Evolutionary conservation across 192 early-diverging fungal species (phyloP), one percentile per base, ranked within the genome.

Genomic region (Backusella morwellensis): DNA sequence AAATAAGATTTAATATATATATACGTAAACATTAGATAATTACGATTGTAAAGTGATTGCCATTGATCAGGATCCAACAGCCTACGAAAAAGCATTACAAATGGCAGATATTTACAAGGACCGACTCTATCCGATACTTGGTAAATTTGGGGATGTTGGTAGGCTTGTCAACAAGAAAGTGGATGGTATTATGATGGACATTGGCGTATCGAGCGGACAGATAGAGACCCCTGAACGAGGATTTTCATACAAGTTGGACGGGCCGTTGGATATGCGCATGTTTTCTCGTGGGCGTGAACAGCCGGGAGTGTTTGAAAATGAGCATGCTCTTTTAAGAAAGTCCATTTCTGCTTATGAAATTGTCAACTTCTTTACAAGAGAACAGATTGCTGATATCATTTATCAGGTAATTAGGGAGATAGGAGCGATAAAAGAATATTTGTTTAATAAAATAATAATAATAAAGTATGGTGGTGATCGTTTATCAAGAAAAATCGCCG

Each of bases 221-320:
- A 79, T 95, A 36, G 88, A 88, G 72, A 85, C 88, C 1, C 71
- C 86, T 29, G 59, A 75, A 35, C 88, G 94, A 40, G 94, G 94
- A 21, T 95, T 95, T 77, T 92, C 92, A 1, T 90, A 89, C 79
- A 78, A 86, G 21, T 78, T 76, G 7, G 90, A 92, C 47, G 91
- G 90, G 6, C 92, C 92, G 9, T 78, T 95, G 32, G 92, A 93
- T 77, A 93, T 95, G 93, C 86, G 93, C 23, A 93, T 95, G 92
- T 82, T 78, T 34, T 81, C 85, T 11, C 34, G 78, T 3, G 86
- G 86, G 3, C 32, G 67, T n/a, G 35, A 74, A 17, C 56, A 23
- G 0, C 32, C 29, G 4, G 72, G 69, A 12, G 72, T 73, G 6
- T 38, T 26, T 73, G 29, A 70, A 63, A 26, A 77, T 50, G 70